Evolutionary conservation across 305 asterid genomes (phyloP).

Genomic region (Fraxinus nigra): DNA sequence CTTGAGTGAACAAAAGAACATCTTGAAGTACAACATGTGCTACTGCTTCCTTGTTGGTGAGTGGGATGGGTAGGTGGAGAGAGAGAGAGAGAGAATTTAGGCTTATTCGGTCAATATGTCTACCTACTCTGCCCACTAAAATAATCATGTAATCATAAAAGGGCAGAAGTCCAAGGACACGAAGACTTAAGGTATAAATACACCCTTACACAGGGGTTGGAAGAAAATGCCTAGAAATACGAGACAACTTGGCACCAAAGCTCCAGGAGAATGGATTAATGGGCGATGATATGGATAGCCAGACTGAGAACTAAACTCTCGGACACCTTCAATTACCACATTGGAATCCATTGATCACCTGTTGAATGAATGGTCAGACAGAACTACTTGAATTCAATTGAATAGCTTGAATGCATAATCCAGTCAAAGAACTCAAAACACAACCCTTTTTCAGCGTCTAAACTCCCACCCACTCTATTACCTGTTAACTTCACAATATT

Average conservation of each 20-base stretch:
- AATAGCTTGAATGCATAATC: background rate
- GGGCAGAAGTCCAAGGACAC: background rate
- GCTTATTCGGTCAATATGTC: too few species aligned
- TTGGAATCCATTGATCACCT: background rate
- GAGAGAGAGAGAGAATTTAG: too few species aligned
- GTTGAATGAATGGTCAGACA: background rate
- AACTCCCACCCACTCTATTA: background rate
- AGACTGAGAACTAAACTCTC: background rate
- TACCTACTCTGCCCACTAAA: too few species aligned
- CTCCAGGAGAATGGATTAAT: background rate
- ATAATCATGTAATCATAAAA: too few species aligned
- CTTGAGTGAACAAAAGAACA: too few species aligned
- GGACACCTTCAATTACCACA: background rate
- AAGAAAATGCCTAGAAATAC: background rate
- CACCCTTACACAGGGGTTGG: background rate
- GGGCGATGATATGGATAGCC: background rate
- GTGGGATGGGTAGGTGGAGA: too few species aligned
- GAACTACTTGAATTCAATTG: background rate
- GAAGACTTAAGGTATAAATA: background rate
- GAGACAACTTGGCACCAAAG: background rate
- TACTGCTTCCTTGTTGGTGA: too few species aligned
- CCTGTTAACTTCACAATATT: background rate
- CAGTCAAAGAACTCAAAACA: background rate
- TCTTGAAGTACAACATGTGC: too few species aligned
- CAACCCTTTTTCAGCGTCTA: background rate